These are phyloP conservation scores for Hanseniaspora gamundiae DNA, from an alignment of 1,139 yeast species.

Conservation along the genomic window DNA sequence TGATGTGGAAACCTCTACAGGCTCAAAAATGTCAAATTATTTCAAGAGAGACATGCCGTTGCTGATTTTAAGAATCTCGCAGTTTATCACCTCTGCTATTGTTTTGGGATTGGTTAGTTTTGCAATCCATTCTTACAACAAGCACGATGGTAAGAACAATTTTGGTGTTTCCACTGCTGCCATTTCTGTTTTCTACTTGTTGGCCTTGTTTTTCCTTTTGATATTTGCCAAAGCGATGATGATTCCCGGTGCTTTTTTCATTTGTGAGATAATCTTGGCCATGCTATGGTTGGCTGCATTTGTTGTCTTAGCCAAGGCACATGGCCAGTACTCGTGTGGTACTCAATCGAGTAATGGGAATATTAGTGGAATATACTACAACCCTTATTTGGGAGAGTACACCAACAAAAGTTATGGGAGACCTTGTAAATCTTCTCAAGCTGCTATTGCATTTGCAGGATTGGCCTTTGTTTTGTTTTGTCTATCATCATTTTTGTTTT, in stretches of 20 bases:
- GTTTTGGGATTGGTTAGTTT: slow-evolving; percentile 17
- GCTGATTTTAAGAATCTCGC: slow-evolving; percentile 7
- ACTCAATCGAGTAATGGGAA: neutral
- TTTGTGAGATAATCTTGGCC: slow-evolving; percentile 14
- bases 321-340: slow-evolving; percentile 5
- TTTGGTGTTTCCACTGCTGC: slow-evolving; percentile 17
- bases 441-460: slow-evolving; percentile 27
- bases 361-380: slow-evolving; percentile 7
- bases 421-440: slow-evolving; percentile 22
- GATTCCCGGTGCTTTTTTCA: slow-evolving; percentile 13
- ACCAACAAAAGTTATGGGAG: slow-evolving; percentile 9
- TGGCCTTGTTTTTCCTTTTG: slow-evolving; percentile 10
- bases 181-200: slow-evolving; percentile 15
- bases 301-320: slow-evolving; percentile 16
- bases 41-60: slow-evolving; percentile 1
- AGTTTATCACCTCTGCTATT: slow-evolving; percentile 15
- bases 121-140: slow-evolving; percentile 12
- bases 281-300: slow-evolving; percentile 19
- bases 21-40: neutral
- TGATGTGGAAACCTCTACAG: neutral
- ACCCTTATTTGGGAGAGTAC: slow-evolving; percentile 14
- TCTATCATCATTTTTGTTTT: slow-evolving; percentile 16
- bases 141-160: slow-evolving; percentile 15
- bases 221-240: slow-evolving; percentile 10
- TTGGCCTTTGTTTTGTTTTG: slow-evolving; percentile 19